Evolutionary conservation across 2,329 filamentous ascomycete species (phyloP), one percentile per base, ranked within the genome.

Genomic region (Scedosporium apiospermum): DNA sequence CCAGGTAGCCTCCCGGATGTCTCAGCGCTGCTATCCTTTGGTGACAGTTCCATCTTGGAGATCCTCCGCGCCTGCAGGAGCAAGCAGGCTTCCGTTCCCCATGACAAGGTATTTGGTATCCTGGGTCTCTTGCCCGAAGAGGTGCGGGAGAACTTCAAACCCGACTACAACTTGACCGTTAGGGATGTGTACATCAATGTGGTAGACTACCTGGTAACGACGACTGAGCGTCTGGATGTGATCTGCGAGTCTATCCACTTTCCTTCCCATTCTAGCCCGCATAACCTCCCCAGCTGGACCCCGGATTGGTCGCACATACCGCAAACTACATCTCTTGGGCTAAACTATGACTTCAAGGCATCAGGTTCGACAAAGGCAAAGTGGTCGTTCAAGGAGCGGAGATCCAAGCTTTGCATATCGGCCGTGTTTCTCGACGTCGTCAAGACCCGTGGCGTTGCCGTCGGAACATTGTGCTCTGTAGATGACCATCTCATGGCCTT

Each of bases 91-190:
- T 64, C 67, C 27, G 70, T 75, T 21, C 65, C 74, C 4, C 68
- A 66, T n/a, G 74, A 76, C 59, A 76, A 74, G 62, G 66, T 76
- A 1, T 75, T 70, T 61, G 74, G 71, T 5, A 65, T 76, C 18
- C 64, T 76, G 0, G 73, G 73, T 1, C 53, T 76, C 4, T 61
- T 75, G 16, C 66, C 68, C 0, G 64, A 68, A n/a, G 63, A 65
- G 6, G 60, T 72, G 3, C 67, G 69, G 6, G 65, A 63, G 1
- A 66, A 70, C 2, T 70, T 76, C 51, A 63, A 64, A 1, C 64
- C 71, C 12, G 68, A 75, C 62, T 75, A 75, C 64, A 66, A 49
- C 23, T 55, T 69, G 3, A 70, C 73, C 0, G 64, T 73, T 6
- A 71, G 70, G 34, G 67, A 74, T 1, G 67, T 75, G 1, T 76